phyloP scores from a whole-genome alignment of 805 yeast genomes.

The Phaffomyces thermotolerans region DNA sequence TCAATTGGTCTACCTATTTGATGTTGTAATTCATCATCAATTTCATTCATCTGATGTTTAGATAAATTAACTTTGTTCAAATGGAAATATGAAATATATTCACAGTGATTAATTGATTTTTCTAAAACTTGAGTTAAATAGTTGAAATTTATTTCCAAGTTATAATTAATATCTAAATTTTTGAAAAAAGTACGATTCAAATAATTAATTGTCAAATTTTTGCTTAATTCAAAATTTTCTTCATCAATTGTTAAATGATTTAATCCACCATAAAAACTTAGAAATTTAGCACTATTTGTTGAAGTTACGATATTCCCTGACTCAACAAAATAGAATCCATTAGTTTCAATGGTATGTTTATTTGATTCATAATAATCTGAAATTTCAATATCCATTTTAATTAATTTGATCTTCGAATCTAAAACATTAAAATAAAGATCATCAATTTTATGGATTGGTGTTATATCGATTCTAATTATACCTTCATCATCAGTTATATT shows the following conservation, averaged over 20 bases:
- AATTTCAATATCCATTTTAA: constrained; percentile 27
- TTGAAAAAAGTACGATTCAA: constrained; percentile 32
- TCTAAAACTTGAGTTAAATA: constrained; percentile 24
- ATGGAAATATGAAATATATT: constrained; percentile 62
- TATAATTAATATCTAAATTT: constrained; percentile 9
- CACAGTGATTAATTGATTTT: constrained; percentile 46
- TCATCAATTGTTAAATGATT: constrained; percentile 40
- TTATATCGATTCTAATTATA: constrained; percentile 14
- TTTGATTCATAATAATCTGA: constrained; percentile 42
- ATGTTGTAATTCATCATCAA: constrained; percentile 63
- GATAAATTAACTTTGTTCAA: constrained; percentile 52
- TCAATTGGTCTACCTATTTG: constrained; percentile 80
- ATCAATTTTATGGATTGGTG: constrained; percentile 14
- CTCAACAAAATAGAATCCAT: constrained; percentile 60
- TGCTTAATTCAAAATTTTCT: constrained; percentile 38
- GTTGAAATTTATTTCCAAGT: constrained; percentile 19
- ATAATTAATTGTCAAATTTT: constrained; percentile 36
- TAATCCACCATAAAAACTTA: constrained; percentile 54
- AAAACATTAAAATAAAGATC: constrained; percentile 26
- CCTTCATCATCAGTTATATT: constrained; percentile 32
- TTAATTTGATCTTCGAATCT: constrained; percentile 33
- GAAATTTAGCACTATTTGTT: constrained; percentile 58
- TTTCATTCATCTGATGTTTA: constrained; percentile 43
- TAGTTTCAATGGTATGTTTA: constrained; percentile 41
- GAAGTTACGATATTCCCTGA: constrained; percentile 55